Evolutionary conservation across 352 stramenopile species (phyloP).

Genomic region (Elongisporangium prolatum): DNA sequence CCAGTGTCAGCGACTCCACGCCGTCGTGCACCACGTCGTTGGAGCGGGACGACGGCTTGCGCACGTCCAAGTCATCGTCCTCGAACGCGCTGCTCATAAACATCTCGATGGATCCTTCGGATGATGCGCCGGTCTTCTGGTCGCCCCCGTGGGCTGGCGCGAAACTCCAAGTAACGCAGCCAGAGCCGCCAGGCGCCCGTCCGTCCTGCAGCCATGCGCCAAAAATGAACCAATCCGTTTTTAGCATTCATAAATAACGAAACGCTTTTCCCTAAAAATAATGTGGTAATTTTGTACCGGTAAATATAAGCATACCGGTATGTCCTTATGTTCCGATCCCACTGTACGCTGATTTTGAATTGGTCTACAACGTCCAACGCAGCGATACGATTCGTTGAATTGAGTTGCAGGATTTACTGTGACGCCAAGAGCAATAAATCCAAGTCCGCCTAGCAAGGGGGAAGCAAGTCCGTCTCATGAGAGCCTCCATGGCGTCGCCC

Average conservation of each 20-base stretch:
- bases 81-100: slow-evolving; percentile 82
- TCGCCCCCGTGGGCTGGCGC: slow-evolving; percentile 6
- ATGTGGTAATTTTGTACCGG: not conserved
- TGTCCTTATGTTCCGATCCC: not conserved
- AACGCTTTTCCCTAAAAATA: not conserved
- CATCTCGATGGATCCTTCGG: slow-evolving; percentile 26
- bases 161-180: slow-evolving; percentile 18
- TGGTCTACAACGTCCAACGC: not conserved
- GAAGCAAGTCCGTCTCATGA: not conserved
- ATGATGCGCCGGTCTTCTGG: not conserved
- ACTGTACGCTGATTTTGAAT: not conserved
- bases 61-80: slow-evolving; percentile 45
- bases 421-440: not conserved
- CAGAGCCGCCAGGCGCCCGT: not conserved
- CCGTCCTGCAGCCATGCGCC: not conserved
- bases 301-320: not conserved
- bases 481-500: not conserved
- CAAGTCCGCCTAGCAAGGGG: not conserved
- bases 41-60: slow-evolving; percentile 14
- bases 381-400: not conserved
- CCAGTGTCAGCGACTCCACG: slow-evolving; percentile 57
- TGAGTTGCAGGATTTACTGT: not conserved
- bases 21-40: slow-evolving; percentile 50
- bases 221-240: not conserved
- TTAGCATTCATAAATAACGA: not conserved